phyloP scores from a whole-genome alignment of 2,329 filamentous ascomycete genomes.

The Penicillium sumatraense region DNA sequence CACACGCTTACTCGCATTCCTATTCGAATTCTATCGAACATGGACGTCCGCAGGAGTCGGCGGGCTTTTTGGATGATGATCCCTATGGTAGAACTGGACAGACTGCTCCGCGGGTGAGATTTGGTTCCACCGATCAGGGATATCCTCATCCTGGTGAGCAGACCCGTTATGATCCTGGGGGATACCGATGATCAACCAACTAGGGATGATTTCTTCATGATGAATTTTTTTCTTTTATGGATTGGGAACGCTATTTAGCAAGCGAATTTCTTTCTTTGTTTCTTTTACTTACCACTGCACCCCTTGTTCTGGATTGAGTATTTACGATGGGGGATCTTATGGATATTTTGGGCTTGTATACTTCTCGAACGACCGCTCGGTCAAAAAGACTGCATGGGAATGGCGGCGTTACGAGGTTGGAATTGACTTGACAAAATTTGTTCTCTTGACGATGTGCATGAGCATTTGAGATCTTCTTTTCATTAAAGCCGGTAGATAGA shows the following conservation, averaged over 20 bases:
- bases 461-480: background rate
- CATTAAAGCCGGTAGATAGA: slow-evolving; percentile 8
- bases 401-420: slow-evolving; percentile 12
- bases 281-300: background rate
- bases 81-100: slow-evolving; percentile 22
- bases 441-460: background rate
- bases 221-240: background rate
- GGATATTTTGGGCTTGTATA: slow-evolving; percentile 1
- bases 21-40: slow-evolving; percentile 22
- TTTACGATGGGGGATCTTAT: background rate
- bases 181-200: slow-evolving; percentile 31
- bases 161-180: slow-evolving; percentile 41
- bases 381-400: slow-evolving; percentile 7
- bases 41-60: slow-evolving; percentile 30
- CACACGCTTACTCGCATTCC: slow-evolving; percentile 8
- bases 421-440: background rate
- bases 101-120: slow-evolving; percentile 23
- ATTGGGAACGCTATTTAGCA: background rate
- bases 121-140: slow-evolving; percentile 26
- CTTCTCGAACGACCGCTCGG: background rate
- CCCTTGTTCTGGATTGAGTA: background rate
- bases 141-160: slow-evolving; percentile 35
- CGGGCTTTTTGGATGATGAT: slow-evolving; percentile 34
- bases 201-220: background rate
- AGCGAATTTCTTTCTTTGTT: slow-evolving; percentile 4